Evolutionary conservation across 164 flowering plant genomes (phyloP), one percentile per base, ranked within the genome.

Genomic region (Liriodendron chinense): DNA sequence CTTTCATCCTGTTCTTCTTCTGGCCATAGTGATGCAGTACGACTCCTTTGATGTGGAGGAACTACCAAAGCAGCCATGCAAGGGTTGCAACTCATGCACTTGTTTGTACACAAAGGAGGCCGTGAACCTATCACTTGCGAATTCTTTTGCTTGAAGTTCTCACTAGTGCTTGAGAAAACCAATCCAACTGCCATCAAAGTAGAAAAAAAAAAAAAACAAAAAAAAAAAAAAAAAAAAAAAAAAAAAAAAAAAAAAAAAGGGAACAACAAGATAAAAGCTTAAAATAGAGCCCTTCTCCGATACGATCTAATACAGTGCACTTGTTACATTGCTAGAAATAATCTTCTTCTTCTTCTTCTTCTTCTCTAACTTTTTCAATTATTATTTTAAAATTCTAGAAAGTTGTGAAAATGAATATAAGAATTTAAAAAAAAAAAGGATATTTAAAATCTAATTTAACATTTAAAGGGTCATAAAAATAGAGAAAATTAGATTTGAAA

Each of bases 51-150:
- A 72, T 82, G 92, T 18, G 85, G 85, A 63, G 91, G 88, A 72
- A 86, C 80, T 2, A 93, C 89, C 43, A 88, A 77, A 68, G 88
- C 80, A 5, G 96, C 91, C 78, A 68, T 81, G 83, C 98, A 91
- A 43, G 96, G 98, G 65, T 82, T 87, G 86, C 98, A 93, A 71
- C 78, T 87, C 65, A 80, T 80, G 83, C 98, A 93, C 83, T 83
- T 91, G 87, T 91, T 86, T 61, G 79, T 81, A 78, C 94, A 91
- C 9, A 57, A 10, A 3, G 98, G 98, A 20, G 98, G 98, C 80
- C 85, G 86, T 83, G 98, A 93, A 48, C 98, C 98, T 85, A 90
- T 66, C 70, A 85, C 79, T 85, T 76, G 78, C 74, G n/a, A n/a
- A n/a, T 87, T 82, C 73, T 77, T 82, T 26, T 77, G 76, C 81